Base-by-base conservation (phyloP, 2,329 filamentous ascomycete genomes). In the Albifimbria verrucaria region DNA sequence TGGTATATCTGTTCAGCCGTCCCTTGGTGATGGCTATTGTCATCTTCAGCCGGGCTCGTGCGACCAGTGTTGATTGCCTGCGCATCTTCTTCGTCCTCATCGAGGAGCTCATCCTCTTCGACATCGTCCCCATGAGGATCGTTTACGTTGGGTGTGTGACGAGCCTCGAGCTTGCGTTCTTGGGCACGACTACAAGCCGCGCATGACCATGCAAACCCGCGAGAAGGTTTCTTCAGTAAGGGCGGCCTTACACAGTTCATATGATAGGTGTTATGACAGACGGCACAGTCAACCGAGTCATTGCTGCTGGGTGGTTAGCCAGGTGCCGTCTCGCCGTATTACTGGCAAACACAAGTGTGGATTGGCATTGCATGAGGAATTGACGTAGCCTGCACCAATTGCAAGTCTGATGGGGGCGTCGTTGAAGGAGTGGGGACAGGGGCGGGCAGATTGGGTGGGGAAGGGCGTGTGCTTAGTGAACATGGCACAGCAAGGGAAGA, bases 181-280 rank as follows among this genome's bases (percentile, higher is more conserved):
- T 96, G 92, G n/a, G 91, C 92, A 64, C 93, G 87, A 70, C 92
- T 97, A 72, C 94, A 99, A 54, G 93, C 89, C 51, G 90, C 94
- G 71, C 94, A 99, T 25, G 94, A 93, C 94, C 94, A 99, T 4
- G 92, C 94, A 73, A 99, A 99, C 39, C 94, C 94, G 71, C 94
- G 88, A 46, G 93, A 96, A 20, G 94, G 94, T 72, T 99, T 99
- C 72, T 97, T 99, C 50, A 92, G 81, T 57, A 99, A 73, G 36
- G 92, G 91, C 41, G 94, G 94, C 56, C 89, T 88, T 52, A 99
- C 94, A 70, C 94, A 99, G 65, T 92, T 90, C 93, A 99, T 97
- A 76, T 99, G 94, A 73, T 97, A 99, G 15, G 93, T 97, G 69
- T 92, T 87, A 67, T 87, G 84, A 72, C 94, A 99, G 52, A 97